Evolutionary conservation across 225 moss, liverwort and hornwort species (phyloP), one percentile per base, ranked within the genome.

Genomic region (Pseudoscleropodium purum): DNA sequence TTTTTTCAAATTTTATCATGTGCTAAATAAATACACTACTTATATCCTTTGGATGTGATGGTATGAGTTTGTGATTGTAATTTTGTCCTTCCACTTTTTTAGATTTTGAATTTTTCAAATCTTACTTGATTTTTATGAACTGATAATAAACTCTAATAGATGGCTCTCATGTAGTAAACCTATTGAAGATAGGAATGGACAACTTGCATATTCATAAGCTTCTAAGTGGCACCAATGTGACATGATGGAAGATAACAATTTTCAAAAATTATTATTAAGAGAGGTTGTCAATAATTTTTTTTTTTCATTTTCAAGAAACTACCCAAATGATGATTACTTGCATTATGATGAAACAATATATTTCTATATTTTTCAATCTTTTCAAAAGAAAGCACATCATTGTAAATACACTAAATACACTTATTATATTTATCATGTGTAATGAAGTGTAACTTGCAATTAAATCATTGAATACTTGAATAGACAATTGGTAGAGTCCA

Each of bases 31-130:
- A 21, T 45, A 20, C 0, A 62, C 14, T 20, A 62, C 62, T 23
- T 34, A 51, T 23, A 77, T 52, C 8, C 2, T 0, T 51, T 0
- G 1, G 8, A 21, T 51, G 4, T 1, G 0, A 51, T 51, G 13
- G 34, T 76, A 0, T 33, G 12, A 51, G 2, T 34, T 51, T 51
- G 12, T 18, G 2, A 49, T 33, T 75, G 51, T 34, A 34, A 51
- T 76, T 34, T 13, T 34, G 13, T 51, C 51, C 8, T 51, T 76
- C 21, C 0, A 51, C 51, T 13, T 76, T 21, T 7, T 5, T 4
- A 19, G 19, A 18, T 33, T 30, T 75, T 19, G 12, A 11, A 33
- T 34, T 13, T 21, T 51, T 52, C 8, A 36, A 77, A 24, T 52
- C 9, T 45, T 77, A 51, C 5, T 23, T 31, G 2, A 52, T 5